These are phyloP conservation scores for Daedaleopsis sinensis DNA, from an alignment of 768 basidiomycete species.

Conservation along the genomic window DNA sequence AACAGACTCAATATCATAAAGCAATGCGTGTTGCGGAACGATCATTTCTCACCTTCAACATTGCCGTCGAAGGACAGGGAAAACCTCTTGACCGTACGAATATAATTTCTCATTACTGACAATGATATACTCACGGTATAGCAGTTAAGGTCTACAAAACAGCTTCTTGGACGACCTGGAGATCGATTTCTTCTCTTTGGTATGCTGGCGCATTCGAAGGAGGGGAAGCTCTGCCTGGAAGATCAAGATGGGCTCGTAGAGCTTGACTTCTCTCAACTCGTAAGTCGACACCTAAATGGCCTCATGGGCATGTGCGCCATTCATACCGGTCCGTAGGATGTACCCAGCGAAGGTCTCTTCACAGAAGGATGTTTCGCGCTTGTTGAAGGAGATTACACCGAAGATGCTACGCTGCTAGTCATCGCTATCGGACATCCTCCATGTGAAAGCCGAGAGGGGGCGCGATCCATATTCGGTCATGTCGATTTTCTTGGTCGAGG, in stretches of 20 bases:
- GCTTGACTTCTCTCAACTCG: constrained; percentile 86
- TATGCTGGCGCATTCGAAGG: constrained; percentile 87
- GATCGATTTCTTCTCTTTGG: constrained; percentile 92
- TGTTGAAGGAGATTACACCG: constrained; percentile 95
- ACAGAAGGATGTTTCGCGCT: constrained; percentile 96
- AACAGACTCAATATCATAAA: constrained; percentile 90
- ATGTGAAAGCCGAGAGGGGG: constrained; percentile 84
- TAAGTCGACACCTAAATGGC: constrained; percentile 40
- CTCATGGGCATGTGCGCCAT: neutral
- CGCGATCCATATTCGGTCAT: constrained; percentile 94
- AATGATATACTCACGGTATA: neutral
- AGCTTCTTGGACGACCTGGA: constrained; percentile 87
- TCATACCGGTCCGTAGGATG: constrained; percentile 50
- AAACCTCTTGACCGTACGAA: constrained; percentile 78
- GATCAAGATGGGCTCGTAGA: constrained; percentile 91
- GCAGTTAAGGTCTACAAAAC: constrained; percentile 94
- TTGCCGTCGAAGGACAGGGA: constrained; percentile 87
- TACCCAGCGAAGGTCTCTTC: constrained; percentile 93
- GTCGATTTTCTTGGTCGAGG: constrained; percentile 98
- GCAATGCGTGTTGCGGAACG: constrained; percentile 92
- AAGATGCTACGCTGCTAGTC: constrained; percentile 85
- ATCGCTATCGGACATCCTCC: constrained; percentile 97
- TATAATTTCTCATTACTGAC: neutral
- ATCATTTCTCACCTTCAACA: constrained; percentile 97
- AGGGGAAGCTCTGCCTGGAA: constrained; percentile 89